These are phyloP conservation scores for Phytophthora hybrid DNA, from an alignment of 352 stramenopile species.

Conservation along the genomic window DNA sequence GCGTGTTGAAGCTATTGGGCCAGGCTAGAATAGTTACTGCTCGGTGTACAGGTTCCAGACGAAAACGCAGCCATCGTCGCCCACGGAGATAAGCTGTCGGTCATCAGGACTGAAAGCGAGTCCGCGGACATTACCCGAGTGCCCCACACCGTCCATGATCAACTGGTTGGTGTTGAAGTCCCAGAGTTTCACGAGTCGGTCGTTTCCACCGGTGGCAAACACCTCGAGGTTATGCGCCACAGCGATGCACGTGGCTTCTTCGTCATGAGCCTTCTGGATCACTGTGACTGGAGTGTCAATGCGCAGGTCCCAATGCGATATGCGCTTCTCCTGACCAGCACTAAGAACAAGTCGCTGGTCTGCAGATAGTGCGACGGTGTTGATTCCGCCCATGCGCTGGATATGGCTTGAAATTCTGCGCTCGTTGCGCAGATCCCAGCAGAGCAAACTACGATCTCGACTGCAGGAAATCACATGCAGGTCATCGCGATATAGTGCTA, in stretches of 20 bases:
- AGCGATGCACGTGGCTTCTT: conserved; percentile 91
- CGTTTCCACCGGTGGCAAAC: conserved; percentile 91
- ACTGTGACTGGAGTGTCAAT: conserved; percentile 85
- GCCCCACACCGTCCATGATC: conserved; percentile 77
- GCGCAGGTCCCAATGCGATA: conserved; percentile 93
- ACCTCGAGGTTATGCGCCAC: conserved; percentile 84
- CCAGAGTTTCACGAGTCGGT: conserved; percentile 92
- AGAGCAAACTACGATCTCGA: conserved; percentile 91
- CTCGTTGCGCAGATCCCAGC: conserved; percentile 93
- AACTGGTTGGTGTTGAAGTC: conserved; percentile 65
- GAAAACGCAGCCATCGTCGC: conserved; percentile 93
- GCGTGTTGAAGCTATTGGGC: conserved; percentile 22
- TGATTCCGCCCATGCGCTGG: conserved; percentile 94
- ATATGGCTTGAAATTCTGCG: conserved; percentile 88
- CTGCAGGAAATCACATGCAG: conserved; percentile 90
- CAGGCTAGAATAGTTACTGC: conserved; percentile 16
- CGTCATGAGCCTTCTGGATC: conserved; percentile 79
- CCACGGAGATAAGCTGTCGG: conserved; percentile 91
- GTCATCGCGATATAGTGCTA: conserved; percentile 93
- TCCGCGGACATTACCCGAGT: conserved; percentile 79
- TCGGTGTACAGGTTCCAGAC: conserved; percentile 93
- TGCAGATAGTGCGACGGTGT: conserved; percentile 87
- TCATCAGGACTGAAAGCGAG: conserved; percentile 92
- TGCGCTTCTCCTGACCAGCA: conserved; percentile 92
- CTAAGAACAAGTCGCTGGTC: conserved; percentile 93